Percentiles rank a stretch among this genome's conserved stretches.
phyloP scores from a whole-genome alignment of 345 rosid genomes.

The Cardamine resedifolia region DNA sequence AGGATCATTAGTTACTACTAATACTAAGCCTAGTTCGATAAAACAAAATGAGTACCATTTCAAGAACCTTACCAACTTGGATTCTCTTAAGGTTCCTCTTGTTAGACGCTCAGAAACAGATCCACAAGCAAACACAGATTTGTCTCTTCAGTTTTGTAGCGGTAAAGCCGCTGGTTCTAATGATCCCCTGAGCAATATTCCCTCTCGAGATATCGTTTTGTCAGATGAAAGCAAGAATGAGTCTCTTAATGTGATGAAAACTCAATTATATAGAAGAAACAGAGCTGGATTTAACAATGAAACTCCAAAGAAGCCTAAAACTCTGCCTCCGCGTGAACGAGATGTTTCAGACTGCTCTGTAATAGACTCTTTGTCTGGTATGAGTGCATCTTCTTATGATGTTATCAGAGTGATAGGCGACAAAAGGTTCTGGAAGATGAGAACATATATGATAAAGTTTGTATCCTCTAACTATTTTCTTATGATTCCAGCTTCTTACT shows the following conservation, averaged over 20 bases:
- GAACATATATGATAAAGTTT: slow-evolving; percentile 72
- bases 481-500: background rate
- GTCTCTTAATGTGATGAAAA: slow-evolving; percentile 38
- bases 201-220: background rate
- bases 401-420: slow-evolving; percentile 62
- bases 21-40: no score
- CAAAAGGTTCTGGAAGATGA: slow-evolving; percentile 67
- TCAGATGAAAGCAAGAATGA: slow-evolving; percentile 34
- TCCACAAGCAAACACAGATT: slow-evolving; percentile 35
- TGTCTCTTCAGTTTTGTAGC: slow-evolving; percentile 44
- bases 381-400: slow-evolving; percentile 54
- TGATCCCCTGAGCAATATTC: no score
- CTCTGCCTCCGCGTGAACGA: slow-evolving; percentile 23
- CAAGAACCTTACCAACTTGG: slow-evolving; percentile 39
- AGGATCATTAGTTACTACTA: slow-evolving; percentile 38
- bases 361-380: slow-evolving; percentile 42
- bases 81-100: slow-evolving; percentile 39
- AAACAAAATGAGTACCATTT: slow-evolving; percentile 37
- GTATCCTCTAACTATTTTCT: slow-evolving; percentile 36
- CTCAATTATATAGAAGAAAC: slow-evolving; percentile 37
- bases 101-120: slow-evolving; percentile 33
- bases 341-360: slow-evolving; percentile 36
- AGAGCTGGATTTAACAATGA: slow-evolving; percentile 34
- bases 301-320: slow-evolving; percentile 38
- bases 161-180: slow-evolving; percentile 3